Base-by-base conservation (phyloP, 2,329 filamentous ascomycete species). In the Cordyceps tenuipes region DNA sequence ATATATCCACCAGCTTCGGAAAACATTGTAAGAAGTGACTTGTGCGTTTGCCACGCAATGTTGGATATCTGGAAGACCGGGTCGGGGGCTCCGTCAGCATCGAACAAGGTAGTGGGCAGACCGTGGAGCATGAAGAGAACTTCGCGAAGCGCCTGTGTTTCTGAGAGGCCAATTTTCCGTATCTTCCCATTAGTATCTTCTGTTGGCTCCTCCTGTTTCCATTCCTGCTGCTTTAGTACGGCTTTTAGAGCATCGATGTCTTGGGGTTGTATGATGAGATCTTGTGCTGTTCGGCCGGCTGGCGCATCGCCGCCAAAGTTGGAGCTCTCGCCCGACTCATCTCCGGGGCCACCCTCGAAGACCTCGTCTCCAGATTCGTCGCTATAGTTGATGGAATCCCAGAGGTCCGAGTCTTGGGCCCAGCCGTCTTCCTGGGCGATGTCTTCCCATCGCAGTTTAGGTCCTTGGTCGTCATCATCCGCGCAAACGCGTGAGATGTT, bases 51-150 rank as follows among this genome's bases (percentile, higher is more conserved):
- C 75, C 75, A 77, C 0, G 78, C 77, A 12, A 82, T 70, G 60
- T 79, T 75, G 0, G 72, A 67, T 29, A 83, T 73, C 60, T 82
- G 77, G 58, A 77, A 82, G 1, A 66, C 66, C 4, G 73, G 66
- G 1, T 73, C 69, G 0, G 76, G 75, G 7, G 69, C 64, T 15
- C 74, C 76, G 53, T 77, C 68, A 3, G 65, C 23, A 60, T 74
- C 75, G 66, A 92, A 96, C 1, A 96, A 69, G 1, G 85, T 87
- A 2, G 89, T 93, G 6, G 86, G 82, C 4, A 94, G 75, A 0
- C 92, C 92, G 58, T 85, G 83, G 0, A 97, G 80, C 90, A 97
- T 95, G 67, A 90, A 93, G 0, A 97, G 76, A 0, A 85, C 82
- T 58, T 97, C 91, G 52, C 91, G 84, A 29, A 92, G 75, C 12